These are phyloP conservation scores for Penstemon eatonii DNA, from an alignment of 257 asterid species.

Conservation along the genomic window DNA sequence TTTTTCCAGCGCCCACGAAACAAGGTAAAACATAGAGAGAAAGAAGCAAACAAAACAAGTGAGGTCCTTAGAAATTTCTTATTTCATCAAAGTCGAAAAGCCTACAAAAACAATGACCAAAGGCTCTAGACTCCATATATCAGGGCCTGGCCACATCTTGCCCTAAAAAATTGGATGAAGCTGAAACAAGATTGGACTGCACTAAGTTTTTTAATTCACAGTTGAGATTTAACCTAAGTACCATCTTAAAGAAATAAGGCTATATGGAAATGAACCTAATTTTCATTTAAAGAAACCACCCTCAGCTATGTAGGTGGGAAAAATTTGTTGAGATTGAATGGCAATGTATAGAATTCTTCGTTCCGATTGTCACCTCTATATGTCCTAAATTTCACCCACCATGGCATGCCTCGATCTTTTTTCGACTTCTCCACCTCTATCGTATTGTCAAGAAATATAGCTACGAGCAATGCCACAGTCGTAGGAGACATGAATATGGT, in stretches of 20 bases:
- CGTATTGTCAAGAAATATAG: slow-evolving; percentile 92
- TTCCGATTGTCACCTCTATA: slow-evolving; percentile 92
- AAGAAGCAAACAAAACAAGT: background rate
- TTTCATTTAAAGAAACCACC: slow-evolving; percentile 12
- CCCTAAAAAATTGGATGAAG: slow-evolving; percentile 35
- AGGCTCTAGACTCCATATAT: slow-evolving; percentile 11
- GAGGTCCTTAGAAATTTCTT: slow-evolving; percentile 13
- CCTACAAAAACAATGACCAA: slow-evolving; percentile 17
- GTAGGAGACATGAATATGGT: slow-evolving; percentile 90
- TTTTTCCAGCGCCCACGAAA: background rate
- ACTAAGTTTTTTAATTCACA: slow-evolving; percentile 32
- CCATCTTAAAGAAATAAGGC: slow-evolving; percentile 28
- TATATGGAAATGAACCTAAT: slow-evolving; percentile 19
- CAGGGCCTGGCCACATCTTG: slow-evolving; percentile 30
- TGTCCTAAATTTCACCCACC: slow-evolving; percentile 96
- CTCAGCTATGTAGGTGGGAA: slow-evolving; percentile 80
- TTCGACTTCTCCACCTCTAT: slow-evolving; percentile 90
- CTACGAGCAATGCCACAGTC: slow-evolving; percentile 73
- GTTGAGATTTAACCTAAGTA: slow-evolving; percentile 19
- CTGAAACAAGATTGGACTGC: slow-evolving; percentile 32
- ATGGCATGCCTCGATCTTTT: slow-evolving; percentile 97
- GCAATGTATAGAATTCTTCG: slow-evolving; percentile 94
- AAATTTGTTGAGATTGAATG: slow-evolving; percentile 92
- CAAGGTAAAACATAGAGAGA: background rate
- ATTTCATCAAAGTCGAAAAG: slow-evolving; percentile 17